A percentile compares a stretch with the other conserved stretches of the same genome.
These are phyloP conservation scores for Boletus sensibilis DNA, from an alignment of 768 basidiomycete species.

Conservation along the genomic window DNA sequence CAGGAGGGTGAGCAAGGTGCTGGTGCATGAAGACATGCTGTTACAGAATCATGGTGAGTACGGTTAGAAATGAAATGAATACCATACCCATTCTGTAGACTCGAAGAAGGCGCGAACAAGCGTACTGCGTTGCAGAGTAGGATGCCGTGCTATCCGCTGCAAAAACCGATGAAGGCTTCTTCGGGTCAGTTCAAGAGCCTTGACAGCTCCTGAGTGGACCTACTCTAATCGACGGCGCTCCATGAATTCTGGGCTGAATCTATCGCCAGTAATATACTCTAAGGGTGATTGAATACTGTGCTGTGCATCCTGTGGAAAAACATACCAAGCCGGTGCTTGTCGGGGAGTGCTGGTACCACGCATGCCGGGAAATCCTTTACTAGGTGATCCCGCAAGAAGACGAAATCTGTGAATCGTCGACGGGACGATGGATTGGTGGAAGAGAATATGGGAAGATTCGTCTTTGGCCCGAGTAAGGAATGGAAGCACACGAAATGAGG, in stretches of 20 bases:
- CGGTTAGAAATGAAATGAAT: neutral
- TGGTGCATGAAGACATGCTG: constrained; percentile 98
- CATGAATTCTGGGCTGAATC: constrained; percentile 97
- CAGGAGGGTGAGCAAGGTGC: constrained; percentile 88
- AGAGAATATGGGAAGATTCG: constrained; percentile 86
- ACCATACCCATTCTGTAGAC: constrained; percentile 94
- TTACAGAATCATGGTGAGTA: constrained; percentile 6
- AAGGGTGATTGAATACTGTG: constrained; percentile 5
- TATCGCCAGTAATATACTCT: constrained; percentile 98
- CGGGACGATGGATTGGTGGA: constrained; percentile 70
- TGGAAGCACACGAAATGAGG: neutral
- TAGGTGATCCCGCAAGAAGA: constrained; percentile 86
- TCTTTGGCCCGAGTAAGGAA: constrained; percentile 49
- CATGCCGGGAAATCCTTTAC: constrained; percentile 93
- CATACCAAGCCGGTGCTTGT: constrained; percentile 93
- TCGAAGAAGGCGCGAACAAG: constrained; percentile 94
- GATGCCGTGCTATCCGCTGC: constrained; percentile 88
- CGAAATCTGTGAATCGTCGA: constrained; percentile 95
- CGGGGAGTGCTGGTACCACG: constrained; percentile 95
- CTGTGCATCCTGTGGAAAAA: constrained; percentile 8
- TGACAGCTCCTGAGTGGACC: constrained; percentile 28
- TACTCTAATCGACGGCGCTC: constrained; percentile 88
- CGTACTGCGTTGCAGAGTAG: constrained; percentile 87
- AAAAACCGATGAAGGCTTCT: constrained; percentile 88
- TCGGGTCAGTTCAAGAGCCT: constrained; percentile 3